A percentile compares a stretch with the other conserved stretches of the same genome.
These are phyloP conservation scores for Mycena capillaripes DNA, from an alignment of 768 basidiomycete genomes.

Conservation along the genomic window DNA sequence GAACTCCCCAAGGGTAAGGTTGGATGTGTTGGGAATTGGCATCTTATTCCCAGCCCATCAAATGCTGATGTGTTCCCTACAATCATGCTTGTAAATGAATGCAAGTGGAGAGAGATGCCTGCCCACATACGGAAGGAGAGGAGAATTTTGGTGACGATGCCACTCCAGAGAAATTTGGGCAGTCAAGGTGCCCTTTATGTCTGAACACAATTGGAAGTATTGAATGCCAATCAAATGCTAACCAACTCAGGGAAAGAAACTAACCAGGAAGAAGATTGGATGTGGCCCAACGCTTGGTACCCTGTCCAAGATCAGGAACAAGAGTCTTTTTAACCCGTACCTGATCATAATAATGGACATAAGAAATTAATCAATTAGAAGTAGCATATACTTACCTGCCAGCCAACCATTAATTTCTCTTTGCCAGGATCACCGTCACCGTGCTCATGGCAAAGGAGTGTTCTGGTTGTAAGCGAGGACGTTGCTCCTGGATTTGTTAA, in stretches of 20 bases:
- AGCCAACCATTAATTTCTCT: slow-evolving; percentile 8
- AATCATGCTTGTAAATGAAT: background rate
- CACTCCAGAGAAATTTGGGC: background rate
- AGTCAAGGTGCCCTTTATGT: background rate
- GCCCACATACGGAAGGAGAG: background rate
- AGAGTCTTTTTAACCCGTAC: background rate
- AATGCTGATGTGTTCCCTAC: background rate
- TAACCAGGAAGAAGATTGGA: background rate
- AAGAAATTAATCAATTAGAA: background rate
- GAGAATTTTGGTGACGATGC: background rate
- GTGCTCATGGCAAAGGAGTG: background rate
- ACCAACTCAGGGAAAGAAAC: too few relatives aligned
- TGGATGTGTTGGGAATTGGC: background rate
- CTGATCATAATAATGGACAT: background rate
- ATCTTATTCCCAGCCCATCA: background rate
- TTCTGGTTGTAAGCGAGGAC: background rate
- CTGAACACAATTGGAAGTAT: background rate
- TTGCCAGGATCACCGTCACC: slow-evolving; percentile 12
- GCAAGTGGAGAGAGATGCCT: background rate
- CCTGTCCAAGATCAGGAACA: background rate
- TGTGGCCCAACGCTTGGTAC: background rate
- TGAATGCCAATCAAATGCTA: too few relatives aligned
- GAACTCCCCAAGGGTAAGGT: background rate
- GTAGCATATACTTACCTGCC: background rate
- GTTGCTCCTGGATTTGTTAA: background rate